Evolutionary conservation across 1,139 yeast genomes (phyloP).

Genomic region (Pichia sp.): DNA sequence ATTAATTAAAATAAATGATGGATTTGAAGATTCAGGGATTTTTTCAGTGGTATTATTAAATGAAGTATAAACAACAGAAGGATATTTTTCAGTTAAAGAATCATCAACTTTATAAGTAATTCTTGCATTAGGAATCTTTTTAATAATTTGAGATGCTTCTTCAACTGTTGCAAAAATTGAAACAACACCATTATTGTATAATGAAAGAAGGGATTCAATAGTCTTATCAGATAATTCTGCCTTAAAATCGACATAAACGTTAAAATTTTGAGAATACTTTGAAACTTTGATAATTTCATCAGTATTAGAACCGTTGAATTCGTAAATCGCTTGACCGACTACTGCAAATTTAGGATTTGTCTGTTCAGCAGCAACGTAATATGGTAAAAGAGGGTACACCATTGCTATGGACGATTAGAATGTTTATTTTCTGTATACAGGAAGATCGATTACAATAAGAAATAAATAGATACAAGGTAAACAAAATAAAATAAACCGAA

Average conservation of each 20-base stretch:
- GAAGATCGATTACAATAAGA: no score
- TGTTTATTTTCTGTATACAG: no score
- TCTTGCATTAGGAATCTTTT: constrained; percentile 52
- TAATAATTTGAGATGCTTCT: constrained; percentile 33
- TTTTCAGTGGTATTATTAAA: constrained; percentile 10
- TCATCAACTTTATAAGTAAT: constrained; percentile 38
- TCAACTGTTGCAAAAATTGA: constrained; percentile 38
- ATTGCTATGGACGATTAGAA: constrained; percentile 10
- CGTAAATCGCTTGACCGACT: constrained; percentile 27
- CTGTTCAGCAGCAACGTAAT: constrained; percentile 14
- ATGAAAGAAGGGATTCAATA: constrained; percentile 34
- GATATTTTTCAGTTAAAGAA: constrained; percentile 13
- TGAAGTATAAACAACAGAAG: constrained; percentile 25
- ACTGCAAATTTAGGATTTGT: constrained; percentile 17
- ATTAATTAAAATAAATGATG: constrained; percentile 3
- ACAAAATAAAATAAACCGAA: no score
- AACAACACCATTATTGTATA: constrained; percentile 64
- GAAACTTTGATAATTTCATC: constrained; percentile 18
- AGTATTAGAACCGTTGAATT: constrained; percentile 15
- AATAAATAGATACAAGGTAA: no score
- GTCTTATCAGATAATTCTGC: constrained; percentile 15
- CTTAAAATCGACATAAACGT: constrained; percentile 21
- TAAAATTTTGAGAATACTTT: constrained; percentile 16
- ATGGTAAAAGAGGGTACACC: constrained; percentile 30
- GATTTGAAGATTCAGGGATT: background rate